Base-by-base conservation (phyloP, 306 rosid species). In the Sophora flavescens region DNA sequence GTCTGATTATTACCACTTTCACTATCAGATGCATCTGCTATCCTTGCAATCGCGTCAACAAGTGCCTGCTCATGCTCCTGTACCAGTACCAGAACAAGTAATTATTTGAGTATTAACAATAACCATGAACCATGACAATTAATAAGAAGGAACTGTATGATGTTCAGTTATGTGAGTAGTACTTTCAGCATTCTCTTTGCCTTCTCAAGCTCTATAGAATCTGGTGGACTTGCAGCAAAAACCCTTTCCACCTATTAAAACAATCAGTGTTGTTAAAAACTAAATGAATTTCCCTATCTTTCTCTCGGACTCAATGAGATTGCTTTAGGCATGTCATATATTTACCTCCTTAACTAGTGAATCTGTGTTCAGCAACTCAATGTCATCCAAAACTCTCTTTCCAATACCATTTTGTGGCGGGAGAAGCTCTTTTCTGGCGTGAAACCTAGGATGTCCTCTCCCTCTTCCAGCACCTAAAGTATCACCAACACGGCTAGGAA, bases 291-390 rank as follows among this genome's bases (percentile, higher is more conserved):
- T 74, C 69, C 33, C 22, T 36, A 12, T 17, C 16, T 68, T 63
- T 68, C 57, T 39, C 41, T 9, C 0, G 1, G 7, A 51, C 50
- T 22, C 22, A 74, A 32, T 16, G 15, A 72, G 62, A 51, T 61
- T 72, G 58, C 76, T 66, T 28, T 28, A 74, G 56, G 70, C 61
- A 60, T 71, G 42, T 67, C 60, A 41, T 8, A 35, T 8, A 36
- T 64, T 52, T 89, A 96, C 99, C 99, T 96, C 98, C 84, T 92
- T 84, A 35, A 96, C 97, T 76, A 96, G 81, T 56, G 87, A 41
- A 69, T 92, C 93, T 41, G 98, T 96, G 84, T 89, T 85, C 39
- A 85, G 84, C 59, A 96, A 81, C 86, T 96, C 98, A 41, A 92
- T 82, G 64, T 96, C 98, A 54, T 88, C 93, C 8, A 78, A 60